phyloP scores from a whole-genome alignment of 306 rosid species.

The Lathyrus aphaca region DNA sequence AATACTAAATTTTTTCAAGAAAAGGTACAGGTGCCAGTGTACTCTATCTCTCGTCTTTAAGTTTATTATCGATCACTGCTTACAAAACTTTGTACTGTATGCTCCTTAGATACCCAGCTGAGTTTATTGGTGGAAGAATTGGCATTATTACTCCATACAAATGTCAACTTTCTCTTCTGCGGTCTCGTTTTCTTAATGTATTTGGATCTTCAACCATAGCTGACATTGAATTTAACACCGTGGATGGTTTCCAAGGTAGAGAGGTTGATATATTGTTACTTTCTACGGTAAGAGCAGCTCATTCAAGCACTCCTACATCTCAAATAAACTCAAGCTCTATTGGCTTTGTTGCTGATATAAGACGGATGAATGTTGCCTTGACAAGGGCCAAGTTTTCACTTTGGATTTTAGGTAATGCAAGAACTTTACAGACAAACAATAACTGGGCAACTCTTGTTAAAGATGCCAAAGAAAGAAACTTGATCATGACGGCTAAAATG shows the following conservation, averaged over 20 bases:
- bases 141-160: slow-evolving; percentile 95
- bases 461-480: slow-evolving; percentile 81
- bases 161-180: slow-evolving; percentile 77
- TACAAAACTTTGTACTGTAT: slow-evolving; percentile 33
- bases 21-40: slow-evolving; percentile 65
- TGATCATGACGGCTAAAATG: slow-evolving; percentile 54
- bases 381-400: slow-evolving; percentile 91
- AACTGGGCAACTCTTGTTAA: slow-evolving; percentile 89
- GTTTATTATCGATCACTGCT: slow-evolving; percentile 36
- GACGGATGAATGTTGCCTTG: slow-evolving; percentile 99
- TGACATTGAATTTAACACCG: slow-evolving; percentile 82
- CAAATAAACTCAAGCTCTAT: slow-evolving; percentile 61
- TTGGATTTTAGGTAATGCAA: slow-evolving; percentile 91
- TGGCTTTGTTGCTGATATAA: slow-evolving; percentile 96
- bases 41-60: slow-evolving; percentile 16
- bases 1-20: slow-evolving; percentile 68
- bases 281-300: slow-evolving; percentile 92
- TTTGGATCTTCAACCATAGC: slow-evolving; percentile 72
- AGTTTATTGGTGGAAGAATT: slow-evolving; percentile 75
- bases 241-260: slow-evolving; percentile 99
- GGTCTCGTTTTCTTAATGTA: slow-evolving; percentile 72
- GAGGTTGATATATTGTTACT: slow-evolving; percentile 92
- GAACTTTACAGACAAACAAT: slow-evolving; percentile 77
- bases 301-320: slow-evolving; percentile 45
- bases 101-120: slow-evolving; percentile 70